Evolutionary conservation across 2,329 filamentous ascomycete species (phyloP).

Genomic region (Cladorrhinum sp.): DNA sequence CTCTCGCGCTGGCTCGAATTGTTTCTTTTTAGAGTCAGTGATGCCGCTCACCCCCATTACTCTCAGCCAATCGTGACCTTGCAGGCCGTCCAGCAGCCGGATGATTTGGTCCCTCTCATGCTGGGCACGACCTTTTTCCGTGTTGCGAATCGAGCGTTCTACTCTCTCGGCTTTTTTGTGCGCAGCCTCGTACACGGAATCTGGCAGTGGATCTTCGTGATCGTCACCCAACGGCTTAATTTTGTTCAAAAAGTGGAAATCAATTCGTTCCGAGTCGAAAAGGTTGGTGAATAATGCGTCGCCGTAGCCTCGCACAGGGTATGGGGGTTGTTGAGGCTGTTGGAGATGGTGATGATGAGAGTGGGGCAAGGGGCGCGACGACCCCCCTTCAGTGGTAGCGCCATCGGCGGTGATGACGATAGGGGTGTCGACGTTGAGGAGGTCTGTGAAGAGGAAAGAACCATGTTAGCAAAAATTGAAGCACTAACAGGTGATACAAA

Average conservation of each 20-base stretch:
- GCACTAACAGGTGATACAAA: slow-evolving; percentile 13
- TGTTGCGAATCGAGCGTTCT: slow-evolving; percentile 61
- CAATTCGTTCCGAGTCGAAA: slow-evolving; percentile 54
- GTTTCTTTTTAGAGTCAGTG: slow-evolving; percentile 80
- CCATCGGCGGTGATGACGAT: slow-evolving; percentile 64
- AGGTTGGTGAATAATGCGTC: slow-evolving; percentile 57
- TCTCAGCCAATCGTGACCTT: slow-evolving; percentile 88
- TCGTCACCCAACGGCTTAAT: not conserved
- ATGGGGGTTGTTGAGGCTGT: slow-evolving; percentile 22
- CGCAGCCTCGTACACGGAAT: slow-evolving; percentile 50
- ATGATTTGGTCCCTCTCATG: slow-evolving; percentile 66
- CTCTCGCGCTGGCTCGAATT: slow-evolving; percentile 79
- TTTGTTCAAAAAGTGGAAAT: slow-evolving; percentile 52
- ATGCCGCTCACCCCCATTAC: slow-evolving; percentile 85
- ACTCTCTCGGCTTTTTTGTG: slow-evolving; percentile 59
- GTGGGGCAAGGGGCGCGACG: slow-evolving; percentile 28
- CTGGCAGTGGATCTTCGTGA: slow-evolving; percentile 53
- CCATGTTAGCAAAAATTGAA: not conserved
- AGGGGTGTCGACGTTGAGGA: slow-evolving; percentile 68
- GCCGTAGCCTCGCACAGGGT: slow-evolving; percentile 50
- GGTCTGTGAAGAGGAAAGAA: slow-evolving; percentile 58
- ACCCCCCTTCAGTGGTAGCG: slow-evolving; percentile 25
- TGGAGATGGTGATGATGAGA: slow-evolving; percentile 19
- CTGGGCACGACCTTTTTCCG: slow-evolving; percentile 62
- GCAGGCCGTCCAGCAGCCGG: slow-evolving; percentile 72